A percentile compares a stretch with the other conserved stretches of the same genome.
phyloP scores from a whole-genome alignment of 768 basidiomycete species.

The Rubroboletus pulcherrimus region DNA sequence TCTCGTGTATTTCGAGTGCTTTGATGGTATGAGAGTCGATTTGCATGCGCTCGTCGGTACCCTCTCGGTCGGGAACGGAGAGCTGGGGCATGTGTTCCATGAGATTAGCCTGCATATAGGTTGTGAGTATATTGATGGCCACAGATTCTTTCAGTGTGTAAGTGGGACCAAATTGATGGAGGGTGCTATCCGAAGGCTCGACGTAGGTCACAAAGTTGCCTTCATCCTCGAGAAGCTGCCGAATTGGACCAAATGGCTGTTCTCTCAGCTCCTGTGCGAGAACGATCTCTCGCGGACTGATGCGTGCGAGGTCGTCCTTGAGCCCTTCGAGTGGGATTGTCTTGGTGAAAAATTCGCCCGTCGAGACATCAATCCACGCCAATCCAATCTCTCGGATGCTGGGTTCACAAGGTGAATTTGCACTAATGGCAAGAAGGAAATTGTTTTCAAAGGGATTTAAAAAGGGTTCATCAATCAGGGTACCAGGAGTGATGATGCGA shows the following conservation, averaged over 20 bases:
- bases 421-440: conserved; percentile 70
- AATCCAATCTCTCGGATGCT: conserved; percentile 48
- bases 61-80: conserved; percentile 55
- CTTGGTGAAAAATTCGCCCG: conserved; percentile 89
- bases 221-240: conserved; percentile 50
- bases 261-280: conserved; percentile 44
- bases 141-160: conserved; percentile 41
- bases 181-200: neutral
- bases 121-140: conserved; percentile 61
- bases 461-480: conserved; percentile 89
- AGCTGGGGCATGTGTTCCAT: conserved; percentile 76
- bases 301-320: conserved; percentile 78
- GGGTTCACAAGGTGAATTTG: conserved; percentile 10
- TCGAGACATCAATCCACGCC: conserved; percentile 94
- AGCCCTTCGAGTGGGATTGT: conserved; percentile 48
- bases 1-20: conserved; percentile 82
- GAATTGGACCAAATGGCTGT: conserved; percentile 43
- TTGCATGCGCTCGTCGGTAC: conserved; percentile 62
- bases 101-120: conserved; percentile 62
- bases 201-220: conserved; percentile 52
- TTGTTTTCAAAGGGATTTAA: conserved; percentile 85
- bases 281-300: conserved; percentile 80
- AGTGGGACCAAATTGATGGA: conserved; percentile 1
- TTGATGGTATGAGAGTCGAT: conserved; percentile 87
- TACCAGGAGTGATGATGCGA: conserved; percentile 89